Base-by-base conservation (phyloP, 2,329 filamentous ascomycete genomes). In the Phaeoacremonium minimum region DNA sequence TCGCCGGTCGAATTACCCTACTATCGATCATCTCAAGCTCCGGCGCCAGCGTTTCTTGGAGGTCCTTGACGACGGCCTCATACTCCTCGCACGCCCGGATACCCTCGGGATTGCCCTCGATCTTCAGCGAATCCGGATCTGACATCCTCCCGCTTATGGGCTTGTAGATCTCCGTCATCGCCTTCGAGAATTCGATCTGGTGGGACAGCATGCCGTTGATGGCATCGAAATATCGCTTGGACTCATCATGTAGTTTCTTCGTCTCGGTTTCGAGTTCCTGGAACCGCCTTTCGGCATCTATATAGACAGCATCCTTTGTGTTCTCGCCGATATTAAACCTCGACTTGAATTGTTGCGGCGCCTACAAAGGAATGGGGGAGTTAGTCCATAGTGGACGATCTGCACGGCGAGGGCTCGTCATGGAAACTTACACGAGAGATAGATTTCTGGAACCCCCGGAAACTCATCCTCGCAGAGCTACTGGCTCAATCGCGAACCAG, bases 11-110 rank as follows among this genome's bases (percentile, higher is more conserved):
- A 56, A 98, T 91, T 32, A 98, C 81, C 46, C 93, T 78, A 36
- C 77, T 80, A 55, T 98, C 89, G 52, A 98, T 97, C 89, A 97
- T 95, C 58, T 98, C 93, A 48, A 98, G 73, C 66, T 98, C 93
- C 1, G 93, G 93, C 36, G 83, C 76, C 40, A 98, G 69, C 4
- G 87, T 93, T 38, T 87, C 86, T 56, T 95, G 88, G 40, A 98
- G 71, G 44, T 97, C 91, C 49, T 83, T 81, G 45, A 97, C 91
- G 34, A 97, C 86, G 4, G 73, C 72, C 66, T 97, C 88, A 64
- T 98, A 98, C 64, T 98, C 89, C 58, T 97, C 91, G 63, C 93
- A 98, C 18, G 93, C 93, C 45, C 80, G 76, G 55, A 98, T 97
- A 38, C 93, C 93, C 57, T 95, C 93, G 2, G 85, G 80, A 56